Evolutionary conservation across 257 asterid species (phyloP).

Genomic region (Perilla frutescens): DNA sequence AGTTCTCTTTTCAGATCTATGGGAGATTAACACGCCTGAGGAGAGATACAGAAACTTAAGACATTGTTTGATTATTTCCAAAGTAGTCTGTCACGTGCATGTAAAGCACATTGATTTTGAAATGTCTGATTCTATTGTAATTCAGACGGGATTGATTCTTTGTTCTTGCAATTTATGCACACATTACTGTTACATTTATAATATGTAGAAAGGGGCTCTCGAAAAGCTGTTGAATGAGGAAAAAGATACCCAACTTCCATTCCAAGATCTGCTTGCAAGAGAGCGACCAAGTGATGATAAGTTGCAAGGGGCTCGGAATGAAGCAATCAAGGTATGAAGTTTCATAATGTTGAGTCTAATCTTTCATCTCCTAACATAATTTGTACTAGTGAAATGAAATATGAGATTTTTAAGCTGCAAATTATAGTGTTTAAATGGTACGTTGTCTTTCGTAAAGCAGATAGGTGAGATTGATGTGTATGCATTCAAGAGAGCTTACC

Average conservation of each 20-base stretch:
- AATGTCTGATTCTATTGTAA: not conserved
- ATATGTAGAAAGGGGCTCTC: not conserved
- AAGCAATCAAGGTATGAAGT: not conserved
- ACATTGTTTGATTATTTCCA: not conserved
- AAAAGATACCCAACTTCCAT: too few species aligned
- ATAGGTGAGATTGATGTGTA: conserved; percentile 66
- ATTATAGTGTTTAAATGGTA: too few species aligned
- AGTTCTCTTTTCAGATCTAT: too few species aligned
- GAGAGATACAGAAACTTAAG: not conserved
- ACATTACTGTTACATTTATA: too few species aligned
- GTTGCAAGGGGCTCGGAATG: not conserved
- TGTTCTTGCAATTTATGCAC: too few species aligned
- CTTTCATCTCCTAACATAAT: too few species aligned
- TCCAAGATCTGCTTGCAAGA: not conserved
- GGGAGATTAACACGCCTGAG: too few species aligned
- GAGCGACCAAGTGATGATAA: conserved; percentile 7
- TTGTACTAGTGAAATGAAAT: conserved; percentile 38
- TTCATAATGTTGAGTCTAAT: too few species aligned
- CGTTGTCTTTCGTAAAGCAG: conserved; percentile 33
- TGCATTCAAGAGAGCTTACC: conserved; percentile 53
- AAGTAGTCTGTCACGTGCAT: too few species aligned
- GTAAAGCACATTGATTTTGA: too few species aligned
- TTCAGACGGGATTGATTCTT: too few species aligned
- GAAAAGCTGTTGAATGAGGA: not conserved
- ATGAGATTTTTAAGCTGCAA: too few species aligned